phyloP scores from a whole-genome alignment of 2,329 filamentous ascomycete genomes.

The Akanthomyces lecanii region DNA sequence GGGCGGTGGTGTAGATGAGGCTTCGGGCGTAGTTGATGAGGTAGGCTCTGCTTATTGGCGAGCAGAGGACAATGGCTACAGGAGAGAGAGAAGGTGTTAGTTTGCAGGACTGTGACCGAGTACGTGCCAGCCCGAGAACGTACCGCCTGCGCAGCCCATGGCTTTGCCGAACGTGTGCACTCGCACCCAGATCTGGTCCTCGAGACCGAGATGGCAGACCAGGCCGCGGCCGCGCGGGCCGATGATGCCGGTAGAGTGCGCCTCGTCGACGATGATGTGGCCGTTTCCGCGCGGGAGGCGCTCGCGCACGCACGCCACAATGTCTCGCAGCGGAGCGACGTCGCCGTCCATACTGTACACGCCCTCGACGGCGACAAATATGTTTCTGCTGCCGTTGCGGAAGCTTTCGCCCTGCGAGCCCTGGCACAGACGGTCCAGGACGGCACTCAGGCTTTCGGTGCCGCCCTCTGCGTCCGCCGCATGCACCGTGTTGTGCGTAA shows the following conservation, averaged over 20 bases:
- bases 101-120: no score
- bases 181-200: constrained; percentile 52
- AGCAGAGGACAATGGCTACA: constrained; percentile 56
- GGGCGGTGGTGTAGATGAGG: constrained; percentile 69
- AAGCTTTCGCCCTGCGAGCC: constrained; percentile 32
- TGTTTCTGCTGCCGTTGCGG: constrained; percentile 39
- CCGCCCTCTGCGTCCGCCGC: not conserved
- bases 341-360: constrained; percentile 86
- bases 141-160: constrained; percentile 65
- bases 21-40: constrained; percentile 73
- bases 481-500: constrained; percentile 53
- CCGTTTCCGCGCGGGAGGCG: constrained; percentile 55
- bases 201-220: constrained; percentile 52
- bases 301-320: constrained; percentile 54
- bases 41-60: constrained; percentile 54
- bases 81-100: not conserved
- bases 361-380: constrained; percentile 67
- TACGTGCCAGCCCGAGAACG: constrained; percentile 22
- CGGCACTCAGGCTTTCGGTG: constrained; percentile 24
- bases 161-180: constrained; percentile 66
- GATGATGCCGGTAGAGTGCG: constrained; percentile 60
- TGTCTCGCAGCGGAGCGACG: constrained; percentile 57
- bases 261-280: constrained; percentile 63
- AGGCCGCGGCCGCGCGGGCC: constrained; percentile 54
- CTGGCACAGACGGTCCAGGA: constrained; percentile 29